Percentiles rank a stretch among this genome's conserved stretches.
phyloP scores from a whole-genome alignment of 257 asterid species.

The Capsicum rhomboideum region DNA sequence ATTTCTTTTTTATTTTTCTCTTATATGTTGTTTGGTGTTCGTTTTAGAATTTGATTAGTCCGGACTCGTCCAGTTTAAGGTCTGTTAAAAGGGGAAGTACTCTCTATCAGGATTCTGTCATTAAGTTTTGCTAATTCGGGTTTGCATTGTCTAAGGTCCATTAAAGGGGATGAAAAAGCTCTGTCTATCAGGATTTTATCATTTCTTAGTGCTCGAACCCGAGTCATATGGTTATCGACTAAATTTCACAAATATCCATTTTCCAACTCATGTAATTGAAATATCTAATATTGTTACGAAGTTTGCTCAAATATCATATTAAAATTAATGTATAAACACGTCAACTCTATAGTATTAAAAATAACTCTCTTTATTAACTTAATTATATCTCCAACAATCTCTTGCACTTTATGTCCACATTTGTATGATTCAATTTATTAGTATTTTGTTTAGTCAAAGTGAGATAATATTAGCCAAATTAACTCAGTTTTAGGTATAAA shows the following conservation, averaged over 20 bases:
- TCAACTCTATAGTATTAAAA: too few relatives aligned
- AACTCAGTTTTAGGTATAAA: too few relatives aligned
- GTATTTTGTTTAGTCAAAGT: too few relatives aligned
- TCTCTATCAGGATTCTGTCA: background rate
- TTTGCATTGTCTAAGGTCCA: background rate
- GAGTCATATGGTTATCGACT: background rate
- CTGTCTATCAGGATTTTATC: background rate
- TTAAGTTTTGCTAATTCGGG: background rate
- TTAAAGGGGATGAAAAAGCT: background rate
- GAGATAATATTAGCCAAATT: too few relatives aligned
- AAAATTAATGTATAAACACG: too few relatives aligned
- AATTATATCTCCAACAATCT: too few relatives aligned
- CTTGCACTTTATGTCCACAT: too few relatives aligned
- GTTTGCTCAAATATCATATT: too few relatives aligned
- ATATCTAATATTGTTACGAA: too few relatives aligned
- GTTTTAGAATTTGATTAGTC: rapidly evolving
- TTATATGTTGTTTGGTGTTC: rapidly evolving
- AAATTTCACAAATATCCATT: background rate
- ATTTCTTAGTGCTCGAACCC: background rate
- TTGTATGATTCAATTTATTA: too few relatives aligned
- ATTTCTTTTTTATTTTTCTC: background rate
- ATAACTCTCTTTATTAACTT: too few relatives aligned
- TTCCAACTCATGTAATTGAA: background rate
- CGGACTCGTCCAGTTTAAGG: background rate
- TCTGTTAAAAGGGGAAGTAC: background rate